A percentile compares a stretch with the other conserved stretches of the same genome.
Evolutionary conservation across 1,284 basidiomycete species (phyloP).

Genomic region (Takashimella tepidaria): DNA sequence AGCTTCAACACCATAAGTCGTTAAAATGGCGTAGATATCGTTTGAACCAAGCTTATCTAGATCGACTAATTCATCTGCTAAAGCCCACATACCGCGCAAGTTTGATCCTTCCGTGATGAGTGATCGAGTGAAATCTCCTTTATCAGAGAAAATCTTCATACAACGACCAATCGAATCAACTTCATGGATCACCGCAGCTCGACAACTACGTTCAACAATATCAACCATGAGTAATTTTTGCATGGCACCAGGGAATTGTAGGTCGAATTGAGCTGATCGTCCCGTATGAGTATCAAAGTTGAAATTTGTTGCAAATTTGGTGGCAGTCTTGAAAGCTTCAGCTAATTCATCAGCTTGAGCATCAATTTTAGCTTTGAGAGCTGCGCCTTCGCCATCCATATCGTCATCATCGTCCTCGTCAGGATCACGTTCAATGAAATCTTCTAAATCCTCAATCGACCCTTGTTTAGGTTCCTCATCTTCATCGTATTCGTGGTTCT

Average conservation of each 20-base stretch:
- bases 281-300: slow-evolving; percentile 60
- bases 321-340: slow-evolving; percentile 51
- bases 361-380: slow-evolving; percentile 51
- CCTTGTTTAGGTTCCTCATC: slow-evolving; percentile 55
- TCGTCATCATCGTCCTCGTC: slow-evolving; percentile 46
- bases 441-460: slow-evolving; percentile 55
- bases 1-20: slow-evolving; percentile 95
- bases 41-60: slow-evolving; percentile 85
- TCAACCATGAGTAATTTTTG: slow-evolving; percentile 90
- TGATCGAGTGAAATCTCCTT: slow-evolving; percentile 45
- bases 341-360: slow-evolving; percentile 46
- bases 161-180: slow-evolving; percentile 74
- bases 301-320: slow-evolving; percentile 59
- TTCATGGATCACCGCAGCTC: slow-evolving; percentile 77
- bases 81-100: slow-evolving; percentile 84
- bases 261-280: slow-evolving; percentile 66
- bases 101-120: slow-evolving; percentile 73
- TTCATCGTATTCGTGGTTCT: slow-evolving; percentile 65
- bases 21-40: slow-evolving; percentile 88
- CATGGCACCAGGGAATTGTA: slow-evolving; percentile 60
- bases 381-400: slow-evolving; percentile 49
- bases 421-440: slow-evolving; percentile 63
- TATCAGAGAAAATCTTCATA: slow-evolving; percentile 48
- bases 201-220: slow-evolving; percentile 78
- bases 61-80: slow-evolving; percentile 73